Evolutionary conservation across 2,329 filamentous ascomycete genomes (phyloP).

Genomic region (Drechslerella stenobrocha): DNA sequence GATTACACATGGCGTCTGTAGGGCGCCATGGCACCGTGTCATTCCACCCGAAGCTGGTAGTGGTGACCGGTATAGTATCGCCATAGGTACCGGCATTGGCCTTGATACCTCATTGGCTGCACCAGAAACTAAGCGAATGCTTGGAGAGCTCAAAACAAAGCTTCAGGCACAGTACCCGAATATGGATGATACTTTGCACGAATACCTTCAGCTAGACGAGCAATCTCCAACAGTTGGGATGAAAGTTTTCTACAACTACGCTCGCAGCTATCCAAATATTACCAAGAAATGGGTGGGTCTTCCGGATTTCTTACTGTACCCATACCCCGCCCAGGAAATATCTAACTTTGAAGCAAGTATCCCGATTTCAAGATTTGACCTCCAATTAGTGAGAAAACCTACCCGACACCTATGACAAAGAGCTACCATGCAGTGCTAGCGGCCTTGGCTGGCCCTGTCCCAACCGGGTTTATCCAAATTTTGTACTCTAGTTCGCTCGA

Average conservation of each 20-base stretch:
- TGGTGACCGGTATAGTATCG: not conserved
- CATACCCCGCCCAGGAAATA: too few relatives aligned
- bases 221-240: not conserved
- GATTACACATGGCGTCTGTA: constrained; percentile 2
- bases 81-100: not conserved
- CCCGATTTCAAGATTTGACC: not conserved
- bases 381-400: too few relatives aligned
- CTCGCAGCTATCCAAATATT: not conserved
- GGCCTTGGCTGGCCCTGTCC: too few relatives aligned
- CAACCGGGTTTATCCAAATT: too few relatives aligned
- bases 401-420: too few relatives aligned
- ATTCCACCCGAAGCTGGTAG: not conserved
- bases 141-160: not conserved
- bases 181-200: constrained; percentile 1
- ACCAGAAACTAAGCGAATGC: not conserved
- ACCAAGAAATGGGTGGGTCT: constrained; percentile 1
- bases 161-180: not conserved
- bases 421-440: too few relatives aligned
- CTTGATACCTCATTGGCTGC: not conserved
- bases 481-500: too few relatives aligned
- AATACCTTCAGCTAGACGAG: not conserved
- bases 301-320: not conserved
- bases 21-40: not conserved
- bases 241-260: constrained; percentile 3
- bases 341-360: constrained; percentile 1